Base-by-base conservation (phyloP, 2,329 filamentous ascomycete genomes). In the Metarhizium humberi region DNA sequence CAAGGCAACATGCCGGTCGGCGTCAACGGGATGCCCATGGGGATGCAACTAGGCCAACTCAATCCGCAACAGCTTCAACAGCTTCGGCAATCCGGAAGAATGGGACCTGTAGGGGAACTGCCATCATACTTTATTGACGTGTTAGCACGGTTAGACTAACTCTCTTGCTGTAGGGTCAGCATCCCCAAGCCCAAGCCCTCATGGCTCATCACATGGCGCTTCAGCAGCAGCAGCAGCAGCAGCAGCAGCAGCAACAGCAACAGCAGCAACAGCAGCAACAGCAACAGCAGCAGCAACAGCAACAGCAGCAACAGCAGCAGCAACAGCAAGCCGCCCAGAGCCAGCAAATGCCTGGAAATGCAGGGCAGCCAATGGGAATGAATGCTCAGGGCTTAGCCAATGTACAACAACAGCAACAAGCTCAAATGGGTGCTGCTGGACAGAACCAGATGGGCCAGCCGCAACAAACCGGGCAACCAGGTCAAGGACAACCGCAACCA, bases 11-110 rank as follows among this genome's bases (percentile, higher is more conserved):
- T 85, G 71, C 72, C 73, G 18, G 75, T 49, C 29, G 72, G 60
- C 32, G 64, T 67, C 36, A 67, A 66, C 38, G 67, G 73, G 18
- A 78, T 81, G 62, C 78, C 73, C 40, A 80, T 85, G 66, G 76
- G 73, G 3, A 79, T 84, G 67, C 75, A 68, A 62, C 62, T 75
- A 52, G 69, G 68, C 53, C 69, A 72, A 57, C 76, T 82, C 65
- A 79, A 69, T 50, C 70, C 69, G 25, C 77, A 79, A 56, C 80
- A 82, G 62, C 68, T 80, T 38, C 71, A 77, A 49, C 76, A 78
- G 48, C 74, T 82, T 62, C 71, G 79, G 58, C 70, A 71, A 53
- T 60, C 62, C 50, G 69, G 74, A 56, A 69, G 63, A 45, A 52
- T 75, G 49, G 67, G 69, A 52, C 73, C 75, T 54, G 75, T 79